A percentile compares a stretch with the other conserved stretches of the same genome.
Evolutionary conservation across 768 basidiomycete genomes (phyloP).

Genomic region (Sutorius australiensis): DNA sequence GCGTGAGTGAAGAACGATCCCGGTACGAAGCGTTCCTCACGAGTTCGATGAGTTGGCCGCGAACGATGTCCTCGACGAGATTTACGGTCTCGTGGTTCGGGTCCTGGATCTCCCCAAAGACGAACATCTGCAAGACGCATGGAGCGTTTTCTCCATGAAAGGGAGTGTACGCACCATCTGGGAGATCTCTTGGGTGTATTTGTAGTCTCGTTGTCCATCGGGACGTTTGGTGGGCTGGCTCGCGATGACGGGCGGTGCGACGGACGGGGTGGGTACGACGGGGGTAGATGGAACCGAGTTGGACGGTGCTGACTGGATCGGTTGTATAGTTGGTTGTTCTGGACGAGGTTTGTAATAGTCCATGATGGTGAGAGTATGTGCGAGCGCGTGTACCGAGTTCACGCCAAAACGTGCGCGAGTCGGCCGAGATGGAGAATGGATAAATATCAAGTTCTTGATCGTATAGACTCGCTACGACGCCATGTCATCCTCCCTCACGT

Average conservation of each 20-base stretch:
- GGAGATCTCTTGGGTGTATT: conserved; percentile 87
- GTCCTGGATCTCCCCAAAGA: conserved; percentile 93
- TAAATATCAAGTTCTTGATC: not conserved
- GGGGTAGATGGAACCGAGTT: conserved; percentile 22
- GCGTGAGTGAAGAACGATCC: not conserved
- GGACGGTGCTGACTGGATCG: conserved; percentile 6
- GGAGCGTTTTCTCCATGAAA: not conserved
- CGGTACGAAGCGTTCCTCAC: conserved; percentile 34
- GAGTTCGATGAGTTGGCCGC: conserved; percentile 86
- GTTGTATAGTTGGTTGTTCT: conserved; percentile 18
- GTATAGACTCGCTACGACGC: conserved; percentile 2
- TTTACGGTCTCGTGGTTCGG: conserved; percentile 84
- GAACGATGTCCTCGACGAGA: conserved; percentile 92
- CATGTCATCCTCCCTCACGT: not conserved
- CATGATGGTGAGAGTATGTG: conserved; percentile 6
- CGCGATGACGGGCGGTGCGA: conserved; percentile 5
- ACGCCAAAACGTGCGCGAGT: too few relatives aligned
- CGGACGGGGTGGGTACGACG: conserved; percentile 10
- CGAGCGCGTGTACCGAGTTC: not conserved
- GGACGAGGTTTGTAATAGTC: conserved; percentile 30
- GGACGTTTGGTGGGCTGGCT: conserved; percentile 14
- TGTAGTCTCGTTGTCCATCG: conserved; percentile 59
- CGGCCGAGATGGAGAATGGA: too few relatives aligned
- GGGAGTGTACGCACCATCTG: conserved; percentile 65
- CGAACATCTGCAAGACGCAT: conserved; percentile 73